Base-by-base conservation (phyloP, 1,284 basidiomycete species). In the Phaffia rhodozyma region DNA sequence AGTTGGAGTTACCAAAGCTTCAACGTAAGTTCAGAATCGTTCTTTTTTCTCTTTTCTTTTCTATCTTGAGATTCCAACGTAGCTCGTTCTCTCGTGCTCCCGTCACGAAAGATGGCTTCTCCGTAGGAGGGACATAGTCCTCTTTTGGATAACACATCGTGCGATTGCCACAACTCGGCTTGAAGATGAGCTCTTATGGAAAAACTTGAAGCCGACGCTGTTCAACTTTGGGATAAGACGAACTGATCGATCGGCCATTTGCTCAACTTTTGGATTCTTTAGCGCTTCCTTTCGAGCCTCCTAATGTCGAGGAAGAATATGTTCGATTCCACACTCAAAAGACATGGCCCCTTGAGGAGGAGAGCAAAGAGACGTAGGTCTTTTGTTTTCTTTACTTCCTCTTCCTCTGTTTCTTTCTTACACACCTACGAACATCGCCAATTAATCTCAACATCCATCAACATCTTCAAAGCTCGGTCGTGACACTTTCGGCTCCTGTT, bases 1-100 rank as follows among this genome's bases (percentile, higher is more conserved):
- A 66, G 56, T 58, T 66, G 56, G 64, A 66, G 60, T 54, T 66
- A 21, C 64, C 64, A 16, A 61, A 60, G 60, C 60, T 66, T 52
- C 55, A 58, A 16, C 64, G 64, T 66, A 20, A 23, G 60, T 66
- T 30, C 23, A 2, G 18, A 53, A 53, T 18, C 11, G 2, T 2
- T 53, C 18, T 18, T 13, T 27, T 32, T 53, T 53, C 11, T 13
- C 52, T 27, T 16, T 47, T 21, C 20, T 27, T 52, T 27, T 47
- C 27, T 53, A 48, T 38, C 32, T 1, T 43, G 2, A 43, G 13
- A 11, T 11, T 21, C 9, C 23, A n/a, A 23, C 9, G 38, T 29
- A n/a, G 34, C 49, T n/a, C 11, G 21, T 38, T 47, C 21, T 27
- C 27, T 18, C 60, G 52, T 9, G 2, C 52, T 53, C 11, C 5